These are phyloP conservation scores for Aspergillus ostianus DNA, from an alignment of 495 filamentous ascomycete genomes.

Conservation along the genomic window DNA sequence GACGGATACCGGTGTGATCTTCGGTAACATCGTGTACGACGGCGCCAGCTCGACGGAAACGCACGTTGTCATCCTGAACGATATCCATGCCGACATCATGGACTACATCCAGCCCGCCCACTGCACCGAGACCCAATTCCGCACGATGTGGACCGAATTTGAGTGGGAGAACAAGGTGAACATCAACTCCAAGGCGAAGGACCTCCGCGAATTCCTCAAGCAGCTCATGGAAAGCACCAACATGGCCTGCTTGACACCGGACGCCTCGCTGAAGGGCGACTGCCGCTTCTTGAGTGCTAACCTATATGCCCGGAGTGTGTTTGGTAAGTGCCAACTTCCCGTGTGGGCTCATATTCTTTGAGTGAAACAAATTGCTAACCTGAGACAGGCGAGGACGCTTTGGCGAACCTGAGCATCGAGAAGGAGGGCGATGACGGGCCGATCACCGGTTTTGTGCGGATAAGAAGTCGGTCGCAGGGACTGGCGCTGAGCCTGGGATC, in stretches of 20 bases:
- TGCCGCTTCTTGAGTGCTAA: conserved; percentile 98
- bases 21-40: conserved; percentile 98
- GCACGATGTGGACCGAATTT: conserved; percentile 99
- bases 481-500: conserved; percentile 91
- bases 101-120: conserved; percentile 98
- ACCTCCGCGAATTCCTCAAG: conserved; percentile 85
- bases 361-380: background rate
- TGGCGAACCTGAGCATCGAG: conserved; percentile 97
- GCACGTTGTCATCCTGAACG: conserved; percentile 97
- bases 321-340: conserved; percentile 65
- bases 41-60: conserved; percentile 92
- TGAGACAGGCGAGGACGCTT: conserved; percentile 88
- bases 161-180: conserved; percentile 99
- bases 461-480: conserved; percentile 95
- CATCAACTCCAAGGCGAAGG: conserved; percentile 96
- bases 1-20: conserved; percentile 98
- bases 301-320: conserved; percentile 94
- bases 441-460: conserved; percentile 97
- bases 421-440: conserved; percentile 95
- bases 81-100: conserved; percentile 99
- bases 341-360: conserved; percentile 11
- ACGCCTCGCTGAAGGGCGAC: conserved; percentile 93
- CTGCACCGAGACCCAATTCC: conserved; percentile 97
- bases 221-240: conserved; percentile 97
- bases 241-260: conserved; percentile 97